These are phyloP conservation scores for Septoria linicola DNA, from an alignment of 2,329 filamentous ascomycete species.

Conservation along the genomic window DNA sequence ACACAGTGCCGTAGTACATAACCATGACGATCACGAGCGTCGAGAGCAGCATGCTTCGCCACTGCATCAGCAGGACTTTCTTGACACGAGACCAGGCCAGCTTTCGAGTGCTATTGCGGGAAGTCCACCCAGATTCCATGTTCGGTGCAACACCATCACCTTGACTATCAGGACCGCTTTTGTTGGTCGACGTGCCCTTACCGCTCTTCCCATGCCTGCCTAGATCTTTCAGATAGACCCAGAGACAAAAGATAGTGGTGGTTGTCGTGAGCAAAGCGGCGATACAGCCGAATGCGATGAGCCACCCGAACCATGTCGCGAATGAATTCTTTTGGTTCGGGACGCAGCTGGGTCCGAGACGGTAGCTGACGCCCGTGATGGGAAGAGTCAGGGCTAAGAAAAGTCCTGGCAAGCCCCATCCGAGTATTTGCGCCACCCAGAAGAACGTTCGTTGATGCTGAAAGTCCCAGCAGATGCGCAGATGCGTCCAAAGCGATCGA, in stretches of 20 bases:
- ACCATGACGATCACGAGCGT: slow-evolving; percentile 76
- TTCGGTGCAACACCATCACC: slow-evolving; percentile 12
- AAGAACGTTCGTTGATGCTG: slow-evolving; percentile 37
- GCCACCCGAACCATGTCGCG: slow-evolving; percentile 42
- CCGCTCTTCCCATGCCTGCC: slow-evolving; percentile 6
- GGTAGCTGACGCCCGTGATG: slow-evolving; percentile 40
- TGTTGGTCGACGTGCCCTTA: neutral
- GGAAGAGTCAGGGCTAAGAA: slow-evolving; percentile 46
- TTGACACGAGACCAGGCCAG: slow-evolving; percentile 64
- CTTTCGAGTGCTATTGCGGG: slow-evolving; percentile 15
- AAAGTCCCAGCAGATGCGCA: slow-evolving; percentile 42
- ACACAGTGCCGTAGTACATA: slow-evolving; percentile 78
- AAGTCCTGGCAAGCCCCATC: slow-evolving; percentile 35
- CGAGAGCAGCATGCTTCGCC: slow-evolving; percentile 78
- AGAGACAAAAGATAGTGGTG: slow-evolving; percentile 41
- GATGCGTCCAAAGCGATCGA: slow-evolving; percentile 41
- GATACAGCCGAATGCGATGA: slow-evolving; percentile 37
- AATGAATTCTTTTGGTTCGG: slow-evolving; percentile 62
- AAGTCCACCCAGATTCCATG: slow-evolving; percentile 5
- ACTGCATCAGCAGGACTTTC: slow-evolving; percentile 74
- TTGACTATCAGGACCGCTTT: neutral
- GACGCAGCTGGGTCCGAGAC: slow-evolving; percentile 81
- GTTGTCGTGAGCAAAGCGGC: slow-evolving; percentile 38
- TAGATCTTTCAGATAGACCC: slow-evolving; percentile 34
- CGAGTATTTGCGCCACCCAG: slow-evolving; percentile 34